A percentile compares a stretch with the other conserved stretches of the same genome.
Evolutionary conservation across 1,284 basidiomycete species (phyloP).

Genomic region (Malassezia furfur): DNA sequence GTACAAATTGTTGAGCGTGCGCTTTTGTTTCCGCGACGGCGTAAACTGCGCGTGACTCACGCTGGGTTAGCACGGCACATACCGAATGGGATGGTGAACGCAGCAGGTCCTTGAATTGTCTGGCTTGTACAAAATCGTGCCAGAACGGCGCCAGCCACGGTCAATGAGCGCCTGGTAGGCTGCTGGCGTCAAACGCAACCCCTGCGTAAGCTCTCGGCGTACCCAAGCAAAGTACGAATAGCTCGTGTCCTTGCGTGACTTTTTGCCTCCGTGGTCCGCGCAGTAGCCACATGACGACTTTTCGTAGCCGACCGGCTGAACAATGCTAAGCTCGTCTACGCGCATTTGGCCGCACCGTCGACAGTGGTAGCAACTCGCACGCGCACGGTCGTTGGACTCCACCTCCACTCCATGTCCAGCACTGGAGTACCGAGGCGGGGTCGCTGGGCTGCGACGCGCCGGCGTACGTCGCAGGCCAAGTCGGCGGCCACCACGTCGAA

Average conservation of each 20-base stretch:
- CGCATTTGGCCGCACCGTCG: not conserved
- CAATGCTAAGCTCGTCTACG: conserved; percentile 8
- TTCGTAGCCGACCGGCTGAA: conserved; percentile 50
- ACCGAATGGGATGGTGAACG: conserved; percentile 35
- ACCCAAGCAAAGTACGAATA: conserved; percentile 49
- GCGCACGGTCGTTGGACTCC: not conserved
- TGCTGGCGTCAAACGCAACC: conserved; percentile 25
- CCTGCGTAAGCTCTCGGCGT: conserved; percentile 7
- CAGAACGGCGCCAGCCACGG: conserved; percentile 39
- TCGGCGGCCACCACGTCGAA: not conserved
- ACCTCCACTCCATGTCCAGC: conserved; percentile 1
- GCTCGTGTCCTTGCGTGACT: conserved; percentile 31
- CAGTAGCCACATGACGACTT: conserved; percentile 53
- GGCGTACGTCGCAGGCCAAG: not conserved
- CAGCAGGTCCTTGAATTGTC: conserved; percentile 40
- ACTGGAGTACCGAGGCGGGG: not conserved
- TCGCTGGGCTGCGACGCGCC: not conserved
- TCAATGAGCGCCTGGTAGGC: conserved; percentile 38
- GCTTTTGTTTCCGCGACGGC: conserved; percentile 22
- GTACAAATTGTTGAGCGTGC: conserved; percentile 27
- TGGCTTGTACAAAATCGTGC: conserved; percentile 40
- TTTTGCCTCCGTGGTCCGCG: conserved; percentile 37
- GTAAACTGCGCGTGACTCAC: not conserved
- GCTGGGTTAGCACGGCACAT: conserved; percentile 16
- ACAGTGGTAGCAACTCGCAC: not conserved